Evolutionary conservation across 139 green algal species (phyloP).

Genomic region (Trebouxia sp.): DNA sequence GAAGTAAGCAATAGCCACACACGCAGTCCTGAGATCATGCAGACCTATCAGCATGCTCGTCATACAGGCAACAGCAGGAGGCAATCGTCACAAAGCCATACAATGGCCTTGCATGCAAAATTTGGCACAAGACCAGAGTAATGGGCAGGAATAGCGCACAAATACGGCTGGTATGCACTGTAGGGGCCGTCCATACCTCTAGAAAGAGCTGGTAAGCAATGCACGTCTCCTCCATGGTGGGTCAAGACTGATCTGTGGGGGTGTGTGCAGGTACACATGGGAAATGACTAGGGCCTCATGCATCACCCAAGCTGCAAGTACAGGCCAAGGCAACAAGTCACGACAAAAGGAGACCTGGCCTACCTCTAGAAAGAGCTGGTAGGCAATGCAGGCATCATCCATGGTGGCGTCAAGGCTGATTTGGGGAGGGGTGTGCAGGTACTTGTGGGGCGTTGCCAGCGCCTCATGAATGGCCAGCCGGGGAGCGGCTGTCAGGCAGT

Average conservation of each 20-base stretch:
- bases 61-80: too few relatives aligned
- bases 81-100: too few relatives aligned
- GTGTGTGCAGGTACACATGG: not conserved
- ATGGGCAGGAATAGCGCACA: not conserved
- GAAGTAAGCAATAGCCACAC: too few relatives aligned
- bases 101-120: too few relatives aligned
- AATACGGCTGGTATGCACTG: too few relatives aligned
- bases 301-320: slow-evolving; percentile 23
- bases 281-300: slow-evolving; percentile 41
- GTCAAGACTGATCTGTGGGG: slow-evolving; percentile 13
- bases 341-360: not conserved
- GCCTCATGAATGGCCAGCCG: slow-evolving; percentile 45
- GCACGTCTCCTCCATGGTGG: slow-evolving; percentile 34
- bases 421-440: not conserved
- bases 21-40: too few relatives aligned
- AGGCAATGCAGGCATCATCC: slow-evolving; percentile 52
- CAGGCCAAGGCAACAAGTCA: too few relatives aligned
- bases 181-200: slow-evolving; percentile 27
- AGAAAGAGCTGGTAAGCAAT: slow-evolving; percentile 47
- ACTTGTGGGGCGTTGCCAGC: slow-evolving; percentile 38
- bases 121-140: too few relatives aligned
- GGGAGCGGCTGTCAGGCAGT: slow-evolving; percentile 36
- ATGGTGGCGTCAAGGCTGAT: slow-evolving; percentile 21
- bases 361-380: slow-evolving; percentile 48
- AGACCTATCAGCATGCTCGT: too few relatives aligned